A percentile compares a stretch with the other conserved stretches of the same genome.
Conservation (phyloP, 2,329 filamentous ascomycete species). For the Fusarium nelsonii region DNA sequence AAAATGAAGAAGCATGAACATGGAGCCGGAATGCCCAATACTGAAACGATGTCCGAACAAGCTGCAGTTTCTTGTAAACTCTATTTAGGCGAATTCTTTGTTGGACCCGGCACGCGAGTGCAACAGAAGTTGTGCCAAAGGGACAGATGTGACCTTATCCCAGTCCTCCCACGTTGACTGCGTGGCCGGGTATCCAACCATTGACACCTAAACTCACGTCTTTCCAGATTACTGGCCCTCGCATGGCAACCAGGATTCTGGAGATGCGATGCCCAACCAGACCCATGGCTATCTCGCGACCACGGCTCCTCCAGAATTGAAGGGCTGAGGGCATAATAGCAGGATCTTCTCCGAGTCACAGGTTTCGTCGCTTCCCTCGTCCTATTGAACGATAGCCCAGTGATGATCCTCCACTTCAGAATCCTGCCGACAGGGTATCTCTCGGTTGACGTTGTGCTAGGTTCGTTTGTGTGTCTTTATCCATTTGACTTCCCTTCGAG, state of each 20-base stretch:
- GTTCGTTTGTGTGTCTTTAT: not conserved
- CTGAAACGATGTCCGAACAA: not conserved
- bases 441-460: not conserved
- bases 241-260: not conserved
- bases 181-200: not conserved
- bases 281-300: too few species aligned
- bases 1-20: slow-evolving; percentile 1
- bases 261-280: not conserved
- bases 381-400: not conserved
- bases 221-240: not conserved
- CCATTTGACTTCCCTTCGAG: not conserved
- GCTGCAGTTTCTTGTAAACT: not conserved
- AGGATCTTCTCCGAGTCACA: slow-evolving; percentile 9
- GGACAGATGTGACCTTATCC: not conserved
- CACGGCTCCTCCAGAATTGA: too few species aligned
- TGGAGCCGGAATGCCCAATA: not conserved
- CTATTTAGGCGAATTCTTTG: not conserved
- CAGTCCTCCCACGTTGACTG: not conserved
- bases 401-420: not conserved
- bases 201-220: not conserved
- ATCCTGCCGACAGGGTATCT: not conserved
- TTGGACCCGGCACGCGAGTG: not conserved
- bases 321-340: too few species aligned
- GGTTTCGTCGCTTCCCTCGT: not conserved
- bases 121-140: not conserved